Conservation (phyloP, 2,329 filamentous ascomycete species). For the Ophiostoma angusticollis region DNA sequence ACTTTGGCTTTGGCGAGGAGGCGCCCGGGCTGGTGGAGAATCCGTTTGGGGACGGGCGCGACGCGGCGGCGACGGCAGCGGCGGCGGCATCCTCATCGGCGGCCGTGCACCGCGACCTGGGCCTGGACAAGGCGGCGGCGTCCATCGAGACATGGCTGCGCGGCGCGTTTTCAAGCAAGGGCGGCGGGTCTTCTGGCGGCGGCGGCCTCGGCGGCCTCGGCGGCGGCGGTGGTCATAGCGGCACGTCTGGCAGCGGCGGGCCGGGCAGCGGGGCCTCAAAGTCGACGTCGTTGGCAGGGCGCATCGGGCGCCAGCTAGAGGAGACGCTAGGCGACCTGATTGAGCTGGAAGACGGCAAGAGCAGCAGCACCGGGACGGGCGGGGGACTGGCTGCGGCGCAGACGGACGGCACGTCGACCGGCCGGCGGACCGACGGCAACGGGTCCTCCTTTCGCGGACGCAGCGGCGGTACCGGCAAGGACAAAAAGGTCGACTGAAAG, state of each 20-base stretch:
- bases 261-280: conserved; percentile 2
- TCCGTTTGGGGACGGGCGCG: conserved; percentile 32
- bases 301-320: conserved; percentile 13
- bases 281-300: conserved; percentile 10
- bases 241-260: conserved; percentile 16
- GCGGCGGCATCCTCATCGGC: too few species aligned
- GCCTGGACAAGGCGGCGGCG: conserved; percentile 72
- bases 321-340: conserved; percentile 51
- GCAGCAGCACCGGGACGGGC: conserved; percentile 39
- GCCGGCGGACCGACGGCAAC: conserved; percentile 25
- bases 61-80: too few species aligned
- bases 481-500: conserved; percentile 32
- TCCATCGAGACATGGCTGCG: conserved; percentile 85
- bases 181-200: too few species aligned
- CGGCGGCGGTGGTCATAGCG: conserved; percentile 8
- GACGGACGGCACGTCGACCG: conserved; percentile 19
- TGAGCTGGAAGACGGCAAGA: conserved; percentile 54
- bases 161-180: conserved; percentile 50
- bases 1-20: conserved; percentile 37
- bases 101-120: conserved; percentile 30
- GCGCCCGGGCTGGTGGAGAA: conserved; percentile 36
- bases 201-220: too few species aligned
- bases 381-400: neutral
- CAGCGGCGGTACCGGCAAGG: conserved; percentile 23
- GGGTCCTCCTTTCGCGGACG: conserved; percentile 26